Base-by-base conservation (phyloP, 2,329 filamentous ascomycete species). In the Calonectria ilicicola region DNA sequence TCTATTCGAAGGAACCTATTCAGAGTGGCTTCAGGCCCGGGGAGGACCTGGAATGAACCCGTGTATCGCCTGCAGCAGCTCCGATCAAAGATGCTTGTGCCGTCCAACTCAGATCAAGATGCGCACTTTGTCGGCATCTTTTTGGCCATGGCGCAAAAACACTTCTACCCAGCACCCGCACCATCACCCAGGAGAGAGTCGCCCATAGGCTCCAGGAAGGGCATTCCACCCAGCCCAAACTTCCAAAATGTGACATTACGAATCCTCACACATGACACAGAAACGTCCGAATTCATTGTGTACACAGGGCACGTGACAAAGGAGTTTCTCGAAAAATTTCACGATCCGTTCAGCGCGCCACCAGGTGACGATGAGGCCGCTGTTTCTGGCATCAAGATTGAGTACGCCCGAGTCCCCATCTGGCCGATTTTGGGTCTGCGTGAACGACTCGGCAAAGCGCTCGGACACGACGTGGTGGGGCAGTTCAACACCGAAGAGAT, bases 381-480 rank as follows among this genome's bases (percentile, higher is more conserved):
- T 17, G 60, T 81, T 3, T 71, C 79, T 15, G 84, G 85, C 2
- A 81, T 91, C 72, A 81, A 81, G 42, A 87, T 91, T 23, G 83
- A 86, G 40, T 87, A 88, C 77, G 83, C 83, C 2, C 84, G 84
- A 9, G 87, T 91, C 2, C 86, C 87, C 0, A 84, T 88, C 29
- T 91, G 88, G 88, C 90, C 90, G 0, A 84, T 90, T 7, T 78
- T 89, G 0, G 89, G 89, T 5, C 84, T 91, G 8, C 87, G 87
- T 71, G 89, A 91, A 78, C 86, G 90, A 7, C 83, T 91, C 0
- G 88, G 88, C 46, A 85, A 86, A 73, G 89, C 88, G 3, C 81
- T 91, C 0, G 89, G 89, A 9, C 80, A 82, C 21, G 88, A 90
- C 4, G 75, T 90, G 15, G 86, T 89, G 5, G 89, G 89, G 1